These are phyloP conservation scores for Neoscytalidium dimidiatum DNA, from an alignment of 2,329 filamentous ascomycete genomes.

Conservation along the genomic window DNA sequence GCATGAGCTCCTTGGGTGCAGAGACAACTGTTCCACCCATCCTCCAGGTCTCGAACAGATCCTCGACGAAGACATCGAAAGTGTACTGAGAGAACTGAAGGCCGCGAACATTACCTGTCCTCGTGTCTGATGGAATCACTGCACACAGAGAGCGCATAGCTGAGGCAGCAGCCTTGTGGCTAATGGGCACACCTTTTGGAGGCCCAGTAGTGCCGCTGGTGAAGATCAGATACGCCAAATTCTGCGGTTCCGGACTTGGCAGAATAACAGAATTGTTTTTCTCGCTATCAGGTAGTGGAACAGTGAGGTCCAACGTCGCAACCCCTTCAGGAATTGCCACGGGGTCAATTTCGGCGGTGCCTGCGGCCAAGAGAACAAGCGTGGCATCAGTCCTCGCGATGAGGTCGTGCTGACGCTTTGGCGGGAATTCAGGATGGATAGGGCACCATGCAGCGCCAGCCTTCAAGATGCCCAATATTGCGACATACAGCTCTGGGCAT, in stretches of 20 bases:
- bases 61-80: conserved; percentile 55
- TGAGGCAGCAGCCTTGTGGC: conserved; percentile 27
- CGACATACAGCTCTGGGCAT: conserved; percentile 39
- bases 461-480: conserved; percentile 47
- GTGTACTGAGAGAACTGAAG: conserved; percentile 47
- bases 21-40: conserved; percentile 53
- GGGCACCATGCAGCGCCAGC: conserved; percentile 46
- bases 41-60: conserved; percentile 52
- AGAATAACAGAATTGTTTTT: background rate
- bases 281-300: background rate
- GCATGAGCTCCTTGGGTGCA: conserved; percentile 53
- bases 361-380: conserved; percentile 4
- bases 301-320: conserved; percentile 40
- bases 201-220: conserved; percentile 18
- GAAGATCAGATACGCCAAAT: conserved; percentile 42
- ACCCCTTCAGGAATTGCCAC: conserved; percentile 1
- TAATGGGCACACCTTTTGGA: conserved; percentile 18
- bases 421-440: conserved; percentile 36
- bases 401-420: conserved; percentile 35
- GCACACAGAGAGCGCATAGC: conserved; percentile 27
- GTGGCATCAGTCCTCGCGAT: conserved; percentile 33
- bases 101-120: conserved; percentile 22
- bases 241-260: conserved; percentile 16
- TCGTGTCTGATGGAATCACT: conserved; percentile 33
- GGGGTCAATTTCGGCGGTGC: background rate